A percentile compares a stretch with the other conserved stretches of the same genome.
Evolutionary conservation across 2,329 filamentous ascomycete species (phyloP).

Genomic region (Neofusicoccum parvum): DNA sequence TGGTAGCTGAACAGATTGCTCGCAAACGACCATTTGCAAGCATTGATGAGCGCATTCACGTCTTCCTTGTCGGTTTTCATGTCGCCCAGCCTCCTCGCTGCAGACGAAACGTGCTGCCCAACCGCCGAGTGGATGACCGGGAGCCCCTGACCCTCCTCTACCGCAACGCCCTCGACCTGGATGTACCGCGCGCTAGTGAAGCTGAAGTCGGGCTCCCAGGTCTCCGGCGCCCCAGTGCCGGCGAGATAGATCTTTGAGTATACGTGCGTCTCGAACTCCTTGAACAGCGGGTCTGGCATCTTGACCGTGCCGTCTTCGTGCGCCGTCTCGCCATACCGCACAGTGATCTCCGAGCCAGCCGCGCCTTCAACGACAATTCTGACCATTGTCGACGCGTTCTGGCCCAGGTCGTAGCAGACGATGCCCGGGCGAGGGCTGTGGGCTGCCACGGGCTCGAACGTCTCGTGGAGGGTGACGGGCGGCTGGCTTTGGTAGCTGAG

Average conservation of each 20-base stretch:
- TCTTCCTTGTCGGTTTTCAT: constrained; percentile 46
- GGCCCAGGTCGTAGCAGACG: constrained; percentile 36
- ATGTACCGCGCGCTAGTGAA: constrained; percentile 48
- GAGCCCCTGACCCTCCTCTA: constrained; percentile 28
- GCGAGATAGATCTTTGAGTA: constrained; percentile 43
- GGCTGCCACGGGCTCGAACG: constrained; percentile 33
- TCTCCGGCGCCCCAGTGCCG: constrained; percentile 33
- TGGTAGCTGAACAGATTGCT: constrained; percentile 37
- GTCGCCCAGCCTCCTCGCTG: constrained; percentile 38
- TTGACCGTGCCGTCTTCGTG: constrained; percentile 37
- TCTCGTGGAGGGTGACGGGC: constrained; percentile 42
- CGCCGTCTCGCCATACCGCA: constrained; percentile 37
- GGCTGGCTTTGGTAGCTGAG: constrained; percentile 45
- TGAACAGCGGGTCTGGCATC: constrained; percentile 47
- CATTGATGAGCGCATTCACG: constrained; percentile 46
- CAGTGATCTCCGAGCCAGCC: constrained; percentile 32
- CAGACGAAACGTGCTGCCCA: constrained; percentile 45
- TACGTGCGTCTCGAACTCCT: constrained; percentile 41
- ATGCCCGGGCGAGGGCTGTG: constrained; percentile 29
- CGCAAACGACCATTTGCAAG: constrained; percentile 50
- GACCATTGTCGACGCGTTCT: constrained; percentile 38
- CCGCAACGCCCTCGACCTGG: constrained; percentile 43
- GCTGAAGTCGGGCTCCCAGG: constrained; percentile 46
- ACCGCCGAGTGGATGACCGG: constrained; percentile 40
- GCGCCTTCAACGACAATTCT: constrained; percentile 32